These are phyloP conservation scores for Fusarium sp. DNA, from an alignment of 2,329 filamentous ascomycete species.

Conservation along the genomic window DNA sequence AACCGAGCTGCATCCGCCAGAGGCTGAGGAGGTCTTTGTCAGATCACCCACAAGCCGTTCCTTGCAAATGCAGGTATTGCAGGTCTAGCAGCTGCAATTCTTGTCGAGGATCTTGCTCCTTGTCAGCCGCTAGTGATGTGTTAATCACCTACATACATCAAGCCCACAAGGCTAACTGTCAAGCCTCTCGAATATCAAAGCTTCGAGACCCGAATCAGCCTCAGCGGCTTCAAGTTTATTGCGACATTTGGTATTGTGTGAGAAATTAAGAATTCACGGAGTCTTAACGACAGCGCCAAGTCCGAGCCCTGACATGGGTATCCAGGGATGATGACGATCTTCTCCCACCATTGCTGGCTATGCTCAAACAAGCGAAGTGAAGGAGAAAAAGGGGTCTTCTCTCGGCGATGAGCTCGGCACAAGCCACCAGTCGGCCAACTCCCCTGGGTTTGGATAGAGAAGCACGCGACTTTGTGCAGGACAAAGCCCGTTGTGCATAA, in stretches of 20 bases:
- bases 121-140: slow-evolving; percentile 26
- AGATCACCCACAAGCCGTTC: slow-evolving; percentile 35
- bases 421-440: slow-evolving; percentile 27
- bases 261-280: slow-evolving; percentile 14
- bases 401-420: slow-evolving; percentile 42
- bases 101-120: slow-evolving; percentile 24
- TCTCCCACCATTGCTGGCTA: slow-evolving; percentile 32
- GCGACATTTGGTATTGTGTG: slow-evolving; percentile 8
- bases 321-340: slow-evolving; percentile 39
- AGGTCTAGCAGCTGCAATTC: slow-evolving; percentile 16
- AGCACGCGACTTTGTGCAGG: slow-evolving; percentile 47
- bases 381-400: slow-evolving; percentile 38
- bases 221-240: slow-evolving; percentile 31
- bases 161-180: slow-evolving; percentile 21
- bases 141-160: slow-evolving; percentile 10
- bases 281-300: slow-evolving; percentile 27
- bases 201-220: slow-evolving; percentile 33
- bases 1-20: slow-evolving; percentile 12
- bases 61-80: slow-evolving; percentile 27
- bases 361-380: slow-evolving; percentile 39
- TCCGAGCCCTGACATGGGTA: slow-evolving; percentile 14
- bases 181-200: slow-evolving; percentile 34
- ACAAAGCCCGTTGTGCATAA: slow-evolving; percentile 39
- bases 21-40: slow-evolving; percentile 35
- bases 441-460: slow-evolving; percentile 21